Evolutionary conservation across 305 asterid genomes (phyloP).

Genomic region (Solanum hybrid): DNA sequence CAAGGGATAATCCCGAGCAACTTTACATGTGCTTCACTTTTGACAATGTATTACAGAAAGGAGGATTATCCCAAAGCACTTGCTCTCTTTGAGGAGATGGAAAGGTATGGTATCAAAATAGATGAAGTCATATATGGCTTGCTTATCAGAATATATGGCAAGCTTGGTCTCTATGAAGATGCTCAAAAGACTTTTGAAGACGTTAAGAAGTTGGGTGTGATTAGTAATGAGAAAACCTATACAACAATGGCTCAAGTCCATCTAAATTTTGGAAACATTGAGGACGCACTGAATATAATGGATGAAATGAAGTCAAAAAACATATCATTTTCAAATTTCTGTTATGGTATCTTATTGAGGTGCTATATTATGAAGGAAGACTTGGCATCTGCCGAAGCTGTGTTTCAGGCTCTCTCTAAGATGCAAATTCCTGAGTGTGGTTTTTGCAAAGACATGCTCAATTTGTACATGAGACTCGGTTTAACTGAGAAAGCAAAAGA

Average conservation of each 20-base stretch:
- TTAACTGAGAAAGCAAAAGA: conserved; percentile 58
- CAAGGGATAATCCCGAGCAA: conserved; percentile 64
- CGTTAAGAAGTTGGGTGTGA: conserved; percentile 50
- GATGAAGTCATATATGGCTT: conserved; percentile 90
- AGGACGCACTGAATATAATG: conserved; percentile 65
- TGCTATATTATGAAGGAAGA: conserved; percentile 60
- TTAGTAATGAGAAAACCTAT: conserved; percentile 59
- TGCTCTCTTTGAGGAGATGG: conserved; percentile 87
- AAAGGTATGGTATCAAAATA: conserved; percentile 40
- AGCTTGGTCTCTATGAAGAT: conserved; percentile 86
- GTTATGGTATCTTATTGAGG: conserved; percentile 48
- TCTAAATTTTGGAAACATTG: conserved; percentile 49
- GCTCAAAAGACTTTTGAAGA: conserved; percentile 70
- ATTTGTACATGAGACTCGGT: conserved; percentile 49
- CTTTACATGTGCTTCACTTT: conserved; percentile 90
- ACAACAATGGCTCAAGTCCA: conserved; percentile 95
- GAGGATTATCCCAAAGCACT: conserved; percentile 80
- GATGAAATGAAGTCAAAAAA: conserved; percentile 57
- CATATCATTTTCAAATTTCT: conserved; percentile 56
- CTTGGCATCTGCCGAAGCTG: conserved; percentile 61
- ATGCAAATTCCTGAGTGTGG: conserved; percentile 53
- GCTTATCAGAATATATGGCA: conserved; percentile 89
- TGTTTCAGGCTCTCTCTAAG: conserved; percentile 51
- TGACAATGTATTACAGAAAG: conserved; percentile 58
- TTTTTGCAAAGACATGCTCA: conserved; percentile 57